Conservation (phyloP, 208 protist genomes). For the Leishmania martiniquensis region DNA sequence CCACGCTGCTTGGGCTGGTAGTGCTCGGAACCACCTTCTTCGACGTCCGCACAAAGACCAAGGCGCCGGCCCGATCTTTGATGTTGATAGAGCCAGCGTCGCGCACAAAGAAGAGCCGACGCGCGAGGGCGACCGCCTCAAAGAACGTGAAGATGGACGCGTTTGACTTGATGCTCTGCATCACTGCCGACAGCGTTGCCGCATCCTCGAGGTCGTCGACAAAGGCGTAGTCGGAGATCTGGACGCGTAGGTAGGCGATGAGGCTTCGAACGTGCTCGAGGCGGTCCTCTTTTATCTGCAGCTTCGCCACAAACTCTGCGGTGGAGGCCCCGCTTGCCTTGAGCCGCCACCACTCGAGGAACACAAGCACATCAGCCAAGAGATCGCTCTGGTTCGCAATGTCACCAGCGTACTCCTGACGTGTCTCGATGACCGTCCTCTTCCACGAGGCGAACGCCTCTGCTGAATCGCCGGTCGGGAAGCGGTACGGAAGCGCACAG, state of each 20-base stretch:
- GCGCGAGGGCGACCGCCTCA: conserved; percentile 57
- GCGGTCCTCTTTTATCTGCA: conserved; percentile 61
- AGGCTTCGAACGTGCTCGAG: conserved; percentile 65
- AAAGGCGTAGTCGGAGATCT: conserved; percentile 87
- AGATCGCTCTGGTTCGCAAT: conserved; percentile 79
- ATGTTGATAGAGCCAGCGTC: conserved; percentile 65
- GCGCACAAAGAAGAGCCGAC: conserved; percentile 71
- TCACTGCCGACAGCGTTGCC: conserved; percentile 34
- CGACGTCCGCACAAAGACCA: conserved; percentile 87
- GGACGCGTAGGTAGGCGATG: conserved; percentile 67
- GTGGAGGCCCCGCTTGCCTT: conserved; percentile 48
- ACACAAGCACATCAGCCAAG: conserved; percentile 79
- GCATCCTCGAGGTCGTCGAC: conserved; percentile 60
- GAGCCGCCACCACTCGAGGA: conserved; percentile 74
- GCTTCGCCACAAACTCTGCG: conserved; percentile 34
- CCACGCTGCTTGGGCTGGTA: conserved; percentile 40
- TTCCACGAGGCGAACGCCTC: conserved; percentile 40
- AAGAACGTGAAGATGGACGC: conserved; percentile 77
- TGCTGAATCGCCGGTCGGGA: conserved; percentile 30
- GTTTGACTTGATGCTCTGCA: conserved; percentile 48
- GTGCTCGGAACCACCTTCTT: conserved; percentile 72
- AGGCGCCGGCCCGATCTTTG: conserved; percentile 62
- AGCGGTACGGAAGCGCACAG: conserved; percentile 60
- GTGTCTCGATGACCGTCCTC: conserved; percentile 42
- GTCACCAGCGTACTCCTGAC: conserved; percentile 71